Base-by-base conservation (phyloP, 163 green algal genomes). In the Scenedesmus sp. region DNA sequence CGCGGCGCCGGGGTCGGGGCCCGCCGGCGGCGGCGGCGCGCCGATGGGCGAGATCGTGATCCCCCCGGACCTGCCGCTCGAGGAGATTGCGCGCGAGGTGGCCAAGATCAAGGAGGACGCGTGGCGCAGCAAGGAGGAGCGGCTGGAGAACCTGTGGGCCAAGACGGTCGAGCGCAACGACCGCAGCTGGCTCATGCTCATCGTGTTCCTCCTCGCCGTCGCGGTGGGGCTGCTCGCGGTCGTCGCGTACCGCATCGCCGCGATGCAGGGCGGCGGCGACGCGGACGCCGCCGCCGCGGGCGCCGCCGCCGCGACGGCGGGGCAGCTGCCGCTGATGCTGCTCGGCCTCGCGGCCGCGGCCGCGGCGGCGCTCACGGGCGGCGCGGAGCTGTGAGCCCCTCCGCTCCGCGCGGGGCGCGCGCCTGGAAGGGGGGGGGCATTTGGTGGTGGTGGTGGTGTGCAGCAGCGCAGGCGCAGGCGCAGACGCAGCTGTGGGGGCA, bases 81-180 rank as follows among this genome's bases (percentile, higher is more conserved):
- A 97, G 63, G 92, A 94, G 62, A 97, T 97, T 48, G 92, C 93
- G 3, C 75, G 56, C 60, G 87, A 93, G 75, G 81, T 93, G 22
- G 83, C 83, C 4, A 75, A 69, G 36, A 62, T 93, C 26, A 93
- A 91, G 74, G 83, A 89, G 63, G 84, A 91, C 63, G 83, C 42
- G 3, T 91, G 85, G 84, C 77, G 84, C 18, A 56, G 71, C 54
- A 83, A 89, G 67, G 91, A 93, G 71, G 87, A 90, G 29, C 92
- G 92, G 63, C 83, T 94, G 44, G 88, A 91, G 81, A 78, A 28
- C 39, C 80, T 97, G 54, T 89, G 93, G 81, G 81, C 89, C 60
- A 83, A 86, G 45, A 81, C 86, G 22, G 83, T 92, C 18, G 82
- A 92, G 77, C 56, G 85, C 44, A 93, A 89, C 36, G 93, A 97